Conservation (phyloP, 768 basidiomycete genomes). For the Boletus rex-veris region DNA sequence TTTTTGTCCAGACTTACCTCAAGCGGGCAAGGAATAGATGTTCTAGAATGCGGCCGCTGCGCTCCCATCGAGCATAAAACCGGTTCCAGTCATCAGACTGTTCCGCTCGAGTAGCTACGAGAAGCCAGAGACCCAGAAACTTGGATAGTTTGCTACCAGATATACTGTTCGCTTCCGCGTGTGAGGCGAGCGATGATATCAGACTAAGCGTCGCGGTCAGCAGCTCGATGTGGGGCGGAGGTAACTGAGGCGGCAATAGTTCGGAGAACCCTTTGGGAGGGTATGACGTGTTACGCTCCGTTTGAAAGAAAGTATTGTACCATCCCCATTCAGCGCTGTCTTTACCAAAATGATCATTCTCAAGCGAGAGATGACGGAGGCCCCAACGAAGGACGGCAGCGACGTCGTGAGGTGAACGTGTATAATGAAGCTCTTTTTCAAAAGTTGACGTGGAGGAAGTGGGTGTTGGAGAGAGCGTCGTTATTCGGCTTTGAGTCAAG, state of each 20-base stretch:
- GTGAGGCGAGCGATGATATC: constrained; percentile 67
- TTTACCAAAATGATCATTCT: constrained; percentile 57
- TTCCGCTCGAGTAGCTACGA: constrained; percentile 46
- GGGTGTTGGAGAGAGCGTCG: constrained; percentile 51
- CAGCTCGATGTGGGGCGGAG: constrained; percentile 54
- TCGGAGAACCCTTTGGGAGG: constrained; percentile 62
- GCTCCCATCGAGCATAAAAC: constrained; percentile 77
- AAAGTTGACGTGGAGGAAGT: constrained; percentile 49
- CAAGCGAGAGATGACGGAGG: constrained; percentile 66
- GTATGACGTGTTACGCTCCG: constrained; percentile 59
- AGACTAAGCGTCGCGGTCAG: constrained; percentile 56
- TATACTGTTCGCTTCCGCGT: constrained; percentile 66
- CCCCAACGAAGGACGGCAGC: constrained; percentile 82
- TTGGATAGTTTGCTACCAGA: constrained; percentile 78
- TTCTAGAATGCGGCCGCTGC: constrained; percentile 66
- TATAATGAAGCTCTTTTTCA: constrained; percentile 59
- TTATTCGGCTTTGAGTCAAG: constrained; percentile 44
- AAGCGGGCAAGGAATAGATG: constrained; percentile 73
- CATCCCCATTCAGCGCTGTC: constrained; percentile 53
- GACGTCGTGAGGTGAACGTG: constrained; percentile 70
- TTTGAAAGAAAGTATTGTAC: constrained; percentile 62
- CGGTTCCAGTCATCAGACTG: constrained; percentile 55
- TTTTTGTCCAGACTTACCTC: constrained; percentile 42
- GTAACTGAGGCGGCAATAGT: constrained; percentile 56
- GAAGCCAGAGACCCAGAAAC: constrained; percentile 70